phyloP scores from a whole-genome alignment of 2,329 filamentous ascomycete genomes.

The Apiospora aurea region DNA sequence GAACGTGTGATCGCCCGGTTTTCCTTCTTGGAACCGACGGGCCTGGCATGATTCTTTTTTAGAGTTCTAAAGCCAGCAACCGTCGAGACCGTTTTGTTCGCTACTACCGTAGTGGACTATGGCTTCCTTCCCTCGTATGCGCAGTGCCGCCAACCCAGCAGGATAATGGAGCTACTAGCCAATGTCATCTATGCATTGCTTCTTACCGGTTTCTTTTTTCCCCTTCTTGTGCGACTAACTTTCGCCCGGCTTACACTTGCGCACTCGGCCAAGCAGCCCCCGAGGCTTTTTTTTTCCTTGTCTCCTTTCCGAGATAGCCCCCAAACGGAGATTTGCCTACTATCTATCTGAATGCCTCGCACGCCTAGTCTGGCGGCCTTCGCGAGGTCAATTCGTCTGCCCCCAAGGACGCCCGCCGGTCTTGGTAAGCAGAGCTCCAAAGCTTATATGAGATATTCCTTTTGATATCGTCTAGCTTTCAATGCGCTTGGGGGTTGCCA shows the following conservation, averaged over 20 bases:
- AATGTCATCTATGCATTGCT: constrained; percentile 5
- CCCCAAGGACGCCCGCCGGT: neutral
- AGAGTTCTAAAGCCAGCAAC: constrained; percentile 14
- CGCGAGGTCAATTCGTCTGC: neutral
- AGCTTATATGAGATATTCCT: neutral
- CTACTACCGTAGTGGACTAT: neutral
- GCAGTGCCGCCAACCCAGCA: neutral
- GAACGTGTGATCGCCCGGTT: constrained; percentile 18
- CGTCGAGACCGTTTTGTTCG: constrained; percentile 14
- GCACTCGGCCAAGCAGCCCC: neutral
- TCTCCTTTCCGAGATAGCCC: neutral
- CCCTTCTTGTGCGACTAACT: neutral
- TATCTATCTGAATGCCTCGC: constrained; percentile 20
- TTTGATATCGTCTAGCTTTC: constrained; percentile 12
- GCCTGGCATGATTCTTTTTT: constrained; percentile 4
- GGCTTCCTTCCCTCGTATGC: constrained; percentile 1
- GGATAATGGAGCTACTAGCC: constrained; percentile 2
- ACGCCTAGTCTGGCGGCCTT: constrained; percentile 6
- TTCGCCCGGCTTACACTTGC: constrained; percentile 1
- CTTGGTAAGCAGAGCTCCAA: neutral
- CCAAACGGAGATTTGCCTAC: constrained; percentile 11
- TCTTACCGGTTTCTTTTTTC: neutral
- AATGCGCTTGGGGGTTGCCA: constrained; percentile 8
- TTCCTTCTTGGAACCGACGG: neutral
- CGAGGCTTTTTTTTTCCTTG: neutral